phyloP scores from a whole-genome alignment of 2,329 filamentous ascomycete genomes.

The Paracorniculantispora psalliotae region DNA sequence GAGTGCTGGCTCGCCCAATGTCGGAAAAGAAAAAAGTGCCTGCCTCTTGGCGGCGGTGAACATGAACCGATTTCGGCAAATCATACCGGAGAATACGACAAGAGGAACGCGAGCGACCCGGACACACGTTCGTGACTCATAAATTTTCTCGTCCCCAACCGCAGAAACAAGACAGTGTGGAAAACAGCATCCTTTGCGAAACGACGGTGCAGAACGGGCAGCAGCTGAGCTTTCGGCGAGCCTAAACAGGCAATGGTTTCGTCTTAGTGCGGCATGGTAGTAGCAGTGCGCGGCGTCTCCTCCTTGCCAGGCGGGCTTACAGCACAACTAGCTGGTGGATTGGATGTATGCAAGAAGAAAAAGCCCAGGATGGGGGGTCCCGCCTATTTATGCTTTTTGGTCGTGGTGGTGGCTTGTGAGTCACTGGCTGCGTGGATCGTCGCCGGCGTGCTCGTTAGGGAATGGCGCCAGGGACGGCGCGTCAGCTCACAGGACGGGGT shows the following conservation, averaged over 20 bases:
- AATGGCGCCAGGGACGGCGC: background rate
- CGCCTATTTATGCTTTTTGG: constrained; percentile 15
- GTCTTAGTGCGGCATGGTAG: background rate
- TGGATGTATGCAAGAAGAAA: background rate
- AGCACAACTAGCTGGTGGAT: background rate
- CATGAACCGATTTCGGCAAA: no score
- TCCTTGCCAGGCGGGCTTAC: background rate
- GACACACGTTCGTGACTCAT: no score
- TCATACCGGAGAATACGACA: no score
- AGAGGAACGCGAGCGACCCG: no score
- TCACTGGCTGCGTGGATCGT: constrained; percentile 7
- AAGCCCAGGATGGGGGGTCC: background rate
- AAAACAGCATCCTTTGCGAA: background rate
- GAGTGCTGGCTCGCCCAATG: no score
- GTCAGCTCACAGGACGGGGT: background rate
- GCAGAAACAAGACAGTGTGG: background rate
- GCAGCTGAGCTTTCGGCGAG: background rate
- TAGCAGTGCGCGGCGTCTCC: background rate
- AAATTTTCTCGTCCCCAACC: background rate
- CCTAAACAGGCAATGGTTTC: background rate
- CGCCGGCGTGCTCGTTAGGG: constrained; percentile 7
- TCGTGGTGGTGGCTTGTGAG: background rate
- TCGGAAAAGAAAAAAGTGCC: no score
- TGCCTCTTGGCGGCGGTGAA: no score
- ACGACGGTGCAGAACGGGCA: no score